Conservation (phyloP, 148 eudicot species). For the Chenopodium formosanum region DNA sequence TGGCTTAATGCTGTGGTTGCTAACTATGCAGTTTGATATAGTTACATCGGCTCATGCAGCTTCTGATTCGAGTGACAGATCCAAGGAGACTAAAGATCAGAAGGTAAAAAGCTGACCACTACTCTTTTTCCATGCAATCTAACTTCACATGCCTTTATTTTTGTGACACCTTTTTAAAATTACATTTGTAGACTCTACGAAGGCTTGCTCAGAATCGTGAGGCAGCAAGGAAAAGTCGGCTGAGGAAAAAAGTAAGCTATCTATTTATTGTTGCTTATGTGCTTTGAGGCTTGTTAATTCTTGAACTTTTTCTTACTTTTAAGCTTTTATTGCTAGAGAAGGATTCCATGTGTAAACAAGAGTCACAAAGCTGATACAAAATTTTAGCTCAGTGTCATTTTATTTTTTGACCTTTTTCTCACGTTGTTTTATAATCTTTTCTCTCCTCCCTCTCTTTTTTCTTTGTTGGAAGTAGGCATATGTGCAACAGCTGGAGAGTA, state of each 20-base stretch:
- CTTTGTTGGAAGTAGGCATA: constrained; percentile 37
- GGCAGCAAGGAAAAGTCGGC: constrained; percentile 59
- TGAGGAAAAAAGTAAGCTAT: constrained; percentile 50
- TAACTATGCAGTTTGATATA: constrained; percentile 38
- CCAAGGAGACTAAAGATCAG: constrained; percentile 52
- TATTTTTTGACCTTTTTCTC: constrained; percentile 3
- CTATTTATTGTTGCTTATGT: constrained; percentile 2
- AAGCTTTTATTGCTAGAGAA: no score
- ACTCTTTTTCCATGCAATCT: constrained; percentile 1
- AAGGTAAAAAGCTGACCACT: constrained; percentile 33
- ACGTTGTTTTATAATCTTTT: not conserved
- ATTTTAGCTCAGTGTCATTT: not conserved
- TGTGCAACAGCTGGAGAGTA: constrained; percentile 54
- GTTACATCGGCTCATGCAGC: constrained; percentile 31
- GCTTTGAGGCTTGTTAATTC: not conserved
- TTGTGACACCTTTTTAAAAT: constrained; percentile 1
- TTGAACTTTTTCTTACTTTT: not conserved
- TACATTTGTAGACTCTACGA: constrained; percentile 41
- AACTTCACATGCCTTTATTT: not conserved
- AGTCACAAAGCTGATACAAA: not conserved
- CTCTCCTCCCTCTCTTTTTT: not conserved
- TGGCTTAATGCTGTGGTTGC: constrained; percentile 17
- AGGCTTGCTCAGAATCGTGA: constrained; percentile 69
- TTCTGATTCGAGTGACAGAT: constrained; percentile 61
- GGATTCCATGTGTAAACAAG: not conserved